A percentile compares a stretch with the other conserved stretches of the same genome.
Evolutionary conservation across 2,329 filamentous ascomycete species (phyloP).

Genomic region (Microdochium nivale): DNA sequence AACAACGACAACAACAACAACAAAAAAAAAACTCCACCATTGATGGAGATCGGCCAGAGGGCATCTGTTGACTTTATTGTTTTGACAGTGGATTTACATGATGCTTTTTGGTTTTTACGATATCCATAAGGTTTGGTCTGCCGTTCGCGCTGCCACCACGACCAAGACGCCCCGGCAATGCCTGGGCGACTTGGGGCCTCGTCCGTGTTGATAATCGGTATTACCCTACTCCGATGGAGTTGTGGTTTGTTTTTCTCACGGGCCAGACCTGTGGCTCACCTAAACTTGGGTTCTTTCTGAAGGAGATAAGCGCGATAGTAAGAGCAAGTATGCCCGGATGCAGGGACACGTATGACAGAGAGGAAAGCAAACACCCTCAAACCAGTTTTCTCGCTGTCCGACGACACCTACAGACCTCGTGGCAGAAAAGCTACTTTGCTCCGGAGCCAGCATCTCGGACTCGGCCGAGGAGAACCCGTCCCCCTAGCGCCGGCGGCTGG

Average conservation of each 20-base stretch:
- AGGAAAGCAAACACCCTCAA: conserved; percentile 2
- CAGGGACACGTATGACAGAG: conserved; percentile 7
- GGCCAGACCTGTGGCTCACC: conserved; percentile 14
- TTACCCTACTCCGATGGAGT: conserved; percentile 3
- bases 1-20: no score
- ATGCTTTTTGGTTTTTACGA: neutral
- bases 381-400: neutral
- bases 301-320: conserved; percentile 52
- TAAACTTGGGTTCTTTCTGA: conserved; percentile 39
- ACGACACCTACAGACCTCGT: conserved; percentile 10
- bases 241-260: neutral
- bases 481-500: conserved; percentile 3
- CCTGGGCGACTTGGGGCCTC: neutral
- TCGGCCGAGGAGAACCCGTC: conserved; percentile 39
- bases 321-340: conserved; percentile 27
- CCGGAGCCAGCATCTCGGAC: conserved; percentile 49
- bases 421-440: conserved; percentile 40
- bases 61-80: neutral
- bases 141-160: neutral
- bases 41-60: neutral
- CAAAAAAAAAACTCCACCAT: neutral
- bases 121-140: neutral
- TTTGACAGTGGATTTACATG: neutral
- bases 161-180: neutral
- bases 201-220: neutral